Evolutionary conservation across 176 grass and related monocot genomes (phyloP).

Genomic region (Avena atlantica): DNA sequence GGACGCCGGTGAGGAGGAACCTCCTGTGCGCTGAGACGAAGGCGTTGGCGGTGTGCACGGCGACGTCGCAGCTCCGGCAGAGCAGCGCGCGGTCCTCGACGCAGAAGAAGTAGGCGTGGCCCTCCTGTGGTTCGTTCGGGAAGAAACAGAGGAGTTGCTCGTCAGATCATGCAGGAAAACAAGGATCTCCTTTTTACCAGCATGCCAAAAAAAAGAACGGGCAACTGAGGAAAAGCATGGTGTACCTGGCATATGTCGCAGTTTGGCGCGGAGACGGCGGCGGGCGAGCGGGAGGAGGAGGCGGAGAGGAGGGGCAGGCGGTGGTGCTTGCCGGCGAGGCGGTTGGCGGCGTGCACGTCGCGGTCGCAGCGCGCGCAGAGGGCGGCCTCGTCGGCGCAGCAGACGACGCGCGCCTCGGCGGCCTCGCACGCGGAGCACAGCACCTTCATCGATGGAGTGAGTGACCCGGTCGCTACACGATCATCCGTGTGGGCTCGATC

Average conservation of each 20-base stretch:
- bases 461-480: neutral
- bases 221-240: no score
- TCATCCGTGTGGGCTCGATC: neutral
- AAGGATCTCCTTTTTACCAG: no score
- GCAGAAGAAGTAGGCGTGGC: conserved; percentile 95
- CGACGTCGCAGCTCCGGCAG: conserved; percentile 81
- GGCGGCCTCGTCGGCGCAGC: conserved; percentile 97
- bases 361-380: conserved; percentile 85
- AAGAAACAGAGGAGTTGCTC: neutral
- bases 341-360: conserved; percentile 89
- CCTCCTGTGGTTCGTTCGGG: conserved; percentile 50
- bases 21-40: conserved; percentile 81
- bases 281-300: conserved; percentile 35
- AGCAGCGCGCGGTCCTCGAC: conserved; percentile 88
- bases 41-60: conserved; percentile 83
- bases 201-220: no score
- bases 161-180: neutral
- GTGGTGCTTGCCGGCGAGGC: conserved; percentile 93
- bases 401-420: conserved; percentile 82
- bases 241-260: conserved; percentile 98
- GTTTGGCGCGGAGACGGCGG: conserved; percentile 38
- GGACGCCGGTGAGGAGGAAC: conserved; percentile 94
- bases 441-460: conserved; percentile 67
- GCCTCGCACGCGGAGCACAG: conserved; percentile 92
- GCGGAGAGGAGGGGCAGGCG: conserved; percentile 48